Conservation (phyloP, 108 stramenopile species). For the Mayamaea pseudoterrestris region DNA sequence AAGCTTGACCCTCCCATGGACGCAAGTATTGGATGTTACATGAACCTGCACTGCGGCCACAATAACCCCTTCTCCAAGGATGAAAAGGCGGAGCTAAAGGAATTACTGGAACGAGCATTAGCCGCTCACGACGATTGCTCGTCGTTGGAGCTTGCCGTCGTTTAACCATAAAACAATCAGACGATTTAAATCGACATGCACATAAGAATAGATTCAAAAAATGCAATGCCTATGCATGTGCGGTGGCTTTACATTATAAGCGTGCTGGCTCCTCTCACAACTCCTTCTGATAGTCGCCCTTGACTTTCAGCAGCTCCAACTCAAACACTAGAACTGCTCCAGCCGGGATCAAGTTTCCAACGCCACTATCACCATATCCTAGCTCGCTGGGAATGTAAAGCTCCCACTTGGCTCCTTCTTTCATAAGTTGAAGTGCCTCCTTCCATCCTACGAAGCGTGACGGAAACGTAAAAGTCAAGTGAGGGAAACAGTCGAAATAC, state of each 20-base stretch:
- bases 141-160: too few relatives aligned
- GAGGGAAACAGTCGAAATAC: neutral
- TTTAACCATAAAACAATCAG: too few relatives aligned
- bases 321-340: constrained; percentile 78
- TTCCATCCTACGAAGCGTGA: too few relatives aligned
- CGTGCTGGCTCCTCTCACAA: neutral
- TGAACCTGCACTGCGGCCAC: constrained; percentile 80
- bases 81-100: constrained; percentile 40
- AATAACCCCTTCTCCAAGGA: constrained; percentile 63
- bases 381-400: constrained; percentile 87
- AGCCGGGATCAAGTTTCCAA: constrained; percentile 51
- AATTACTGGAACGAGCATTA: too few relatives aligned
- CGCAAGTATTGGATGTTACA: constrained; percentile 40
- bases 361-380: constrained; percentile 83
- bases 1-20: constrained; percentile 1
- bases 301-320: constrained; percentile 81
- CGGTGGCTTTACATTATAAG: neutral
- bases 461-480: too few relatives aligned
- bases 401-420: constrained; percentile 87
- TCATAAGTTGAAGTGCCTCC: constrained; percentile 94
- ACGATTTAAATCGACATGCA: too few relatives aligned
- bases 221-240: neutral
- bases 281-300: constrained; percentile 40
- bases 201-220: neutral
- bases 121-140: too few relatives aligned